Evolutionary conservation across 75 land plant genomes (phyloP).

Genomic region (Gnetum montanum): DNA sequence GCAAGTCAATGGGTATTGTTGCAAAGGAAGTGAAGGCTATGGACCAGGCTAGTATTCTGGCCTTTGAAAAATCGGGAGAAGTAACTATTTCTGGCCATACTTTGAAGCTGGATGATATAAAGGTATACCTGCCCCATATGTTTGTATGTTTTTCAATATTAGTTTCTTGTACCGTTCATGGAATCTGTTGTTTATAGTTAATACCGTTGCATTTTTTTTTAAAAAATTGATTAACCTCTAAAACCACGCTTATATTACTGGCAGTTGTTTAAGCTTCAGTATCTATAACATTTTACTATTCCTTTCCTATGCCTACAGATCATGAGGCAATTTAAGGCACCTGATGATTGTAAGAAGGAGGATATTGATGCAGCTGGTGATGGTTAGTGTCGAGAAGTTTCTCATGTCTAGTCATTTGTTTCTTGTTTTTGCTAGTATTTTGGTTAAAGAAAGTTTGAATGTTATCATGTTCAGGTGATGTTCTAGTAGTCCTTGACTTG

Average conservation of each 20-base stretch:
- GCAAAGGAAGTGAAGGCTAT: conserved; percentile 78
- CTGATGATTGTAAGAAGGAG: conserved; percentile 48
- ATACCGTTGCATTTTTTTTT: no score
- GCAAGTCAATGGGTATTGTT: conserved; percentile 86
- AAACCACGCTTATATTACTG: no score
- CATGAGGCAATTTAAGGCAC: conserved; percentile 70
- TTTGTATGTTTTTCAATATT: no score
- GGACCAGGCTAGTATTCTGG: conserved; percentile 72
- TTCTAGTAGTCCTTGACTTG: conserved; percentile 82
- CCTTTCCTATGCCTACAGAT: conserved; percentile 31
- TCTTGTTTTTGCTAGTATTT: no score
- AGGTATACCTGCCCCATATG: no score
- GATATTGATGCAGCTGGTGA: conserved; percentile 95
- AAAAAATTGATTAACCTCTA: no score
- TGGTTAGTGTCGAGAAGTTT: conserved; percentile 35
- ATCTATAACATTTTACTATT: background rate
- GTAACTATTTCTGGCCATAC: conserved; percentile 53
- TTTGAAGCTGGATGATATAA: conserved; percentile 62
- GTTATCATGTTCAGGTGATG: conserved; percentile 56
- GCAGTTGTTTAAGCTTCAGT: background rate
- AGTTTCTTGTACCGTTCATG: no score
- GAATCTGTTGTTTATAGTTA: no score
- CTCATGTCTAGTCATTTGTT: background rate
- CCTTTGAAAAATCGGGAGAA: conserved; percentile 74
- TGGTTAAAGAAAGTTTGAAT: background rate